A percentile compares a stretch with the other conserved stretches of the same genome.
These are phyloP conservation scores for Neonectria ditissima DNA, from an alignment of 2,329 filamentous ascomycete species.

Conservation along the genomic window DNA sequence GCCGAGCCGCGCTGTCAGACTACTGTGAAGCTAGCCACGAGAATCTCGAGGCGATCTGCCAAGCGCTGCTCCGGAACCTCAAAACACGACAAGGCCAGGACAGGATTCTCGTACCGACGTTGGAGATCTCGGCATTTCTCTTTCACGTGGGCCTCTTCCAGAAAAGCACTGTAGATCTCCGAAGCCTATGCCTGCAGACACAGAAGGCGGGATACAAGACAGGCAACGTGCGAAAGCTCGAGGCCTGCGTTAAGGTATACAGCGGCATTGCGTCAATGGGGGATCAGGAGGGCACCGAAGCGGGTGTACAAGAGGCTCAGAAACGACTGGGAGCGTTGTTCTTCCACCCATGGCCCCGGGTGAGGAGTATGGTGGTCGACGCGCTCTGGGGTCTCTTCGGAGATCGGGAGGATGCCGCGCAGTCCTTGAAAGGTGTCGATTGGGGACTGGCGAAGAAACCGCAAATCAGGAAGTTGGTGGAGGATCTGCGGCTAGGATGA, in stretches of 20 bases:
- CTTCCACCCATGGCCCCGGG: conserved; percentile 83
- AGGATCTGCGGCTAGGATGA: conserved; percentile 55
- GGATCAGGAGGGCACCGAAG: conserved; percentile 31
- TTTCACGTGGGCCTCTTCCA: conserved; percentile 71
- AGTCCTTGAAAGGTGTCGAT: conserved; percentile 64
- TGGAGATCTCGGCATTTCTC: conserved; percentile 83
- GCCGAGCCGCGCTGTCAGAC: conserved; percentile 71
- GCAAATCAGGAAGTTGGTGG: conserved; percentile 57
- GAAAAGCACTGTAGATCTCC: conserved; percentile 57
- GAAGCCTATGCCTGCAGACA: conserved; percentile 74
- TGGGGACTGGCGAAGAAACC: conserved; percentile 67
- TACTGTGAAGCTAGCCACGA: conserved; percentile 59
- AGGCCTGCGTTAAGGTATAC: conserved; percentile 85
- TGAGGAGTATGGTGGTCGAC: conserved; percentile 71
- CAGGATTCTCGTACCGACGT: conserved; percentile 76
- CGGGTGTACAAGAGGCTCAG: conserved; percentile 64
- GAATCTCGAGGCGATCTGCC: conserved; percentile 59
- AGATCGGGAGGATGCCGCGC: conserved; percentile 43
- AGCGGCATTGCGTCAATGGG: conserved; percentile 68
- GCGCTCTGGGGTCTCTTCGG: conserved; percentile 65
- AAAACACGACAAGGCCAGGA: conserved; percentile 69
- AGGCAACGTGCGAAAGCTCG: conserved; percentile 82
- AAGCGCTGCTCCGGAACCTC: conserved; percentile 66
- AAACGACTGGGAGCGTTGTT: conserved; percentile 80
- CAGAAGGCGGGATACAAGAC: conserved; percentile 88